phyloP scores from a whole-genome alignment of 768 basidiomycete genomes.

The Kwoniella newhampshirensis region DNA sequence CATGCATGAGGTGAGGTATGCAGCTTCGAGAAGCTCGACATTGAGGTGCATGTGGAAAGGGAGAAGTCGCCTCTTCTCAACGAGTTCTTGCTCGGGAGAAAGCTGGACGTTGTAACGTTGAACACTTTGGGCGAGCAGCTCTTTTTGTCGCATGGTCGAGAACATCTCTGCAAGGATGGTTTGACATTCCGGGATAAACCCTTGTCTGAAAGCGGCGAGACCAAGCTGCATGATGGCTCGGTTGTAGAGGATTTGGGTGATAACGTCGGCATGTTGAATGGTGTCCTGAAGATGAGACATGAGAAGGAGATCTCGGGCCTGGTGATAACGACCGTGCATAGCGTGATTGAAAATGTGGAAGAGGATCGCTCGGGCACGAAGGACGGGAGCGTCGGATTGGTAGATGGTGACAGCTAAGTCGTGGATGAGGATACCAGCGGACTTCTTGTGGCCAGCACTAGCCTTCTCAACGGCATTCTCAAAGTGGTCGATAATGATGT shows the following conservation, averaged over 20 bases:
- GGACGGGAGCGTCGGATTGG: constrained; percentile 81
- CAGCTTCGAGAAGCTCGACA: constrained; percentile 93
- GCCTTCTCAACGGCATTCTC: constrained; percentile 67
- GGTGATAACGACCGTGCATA: constrained; percentile 92
- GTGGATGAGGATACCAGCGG: constrained; percentile 77
- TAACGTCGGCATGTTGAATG: constrained; percentile 91
- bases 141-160: constrained; percentile 93
- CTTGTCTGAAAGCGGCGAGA: constrained; percentile 91
- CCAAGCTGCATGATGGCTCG: constrained; percentile 96
- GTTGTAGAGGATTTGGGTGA: constrained; percentile 97
- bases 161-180: constrained; percentile 92
- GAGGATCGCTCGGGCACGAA: constrained; percentile 95
- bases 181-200: constrained; percentile 91
- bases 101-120: constrained; percentile 75
- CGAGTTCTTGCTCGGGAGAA: constrained; percentile 92
- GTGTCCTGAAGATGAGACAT: constrained; percentile 99
- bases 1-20: constrained; percentile 98
- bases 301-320: constrained; percentile 93
- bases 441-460: constrained; percentile 57
- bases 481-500: constrained; percentile 84
- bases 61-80: constrained; percentile 89
- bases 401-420: constrained; percentile 88
- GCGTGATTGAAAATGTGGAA: constrained; percentile 97
- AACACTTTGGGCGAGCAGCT: constrained; percentile 92
- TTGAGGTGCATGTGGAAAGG: constrained; percentile 99